Evolutionary conservation across 108 stramenopile genomes (phyloP).

Genomic region (Skeletonema menzelii): DNA sequence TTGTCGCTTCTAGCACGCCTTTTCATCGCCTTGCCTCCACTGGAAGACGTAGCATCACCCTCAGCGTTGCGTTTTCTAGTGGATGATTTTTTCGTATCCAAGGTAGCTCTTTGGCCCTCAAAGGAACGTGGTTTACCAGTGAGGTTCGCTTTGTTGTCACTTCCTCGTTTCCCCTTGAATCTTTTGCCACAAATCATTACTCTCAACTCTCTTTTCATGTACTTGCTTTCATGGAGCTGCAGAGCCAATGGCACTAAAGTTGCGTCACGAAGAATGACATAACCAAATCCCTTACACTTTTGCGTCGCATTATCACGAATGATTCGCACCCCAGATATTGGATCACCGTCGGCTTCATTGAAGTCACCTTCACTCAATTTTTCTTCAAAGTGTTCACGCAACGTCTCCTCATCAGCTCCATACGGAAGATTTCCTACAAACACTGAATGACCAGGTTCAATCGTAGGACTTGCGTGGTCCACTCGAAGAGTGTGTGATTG

Average conservation of each 20-base stretch:
- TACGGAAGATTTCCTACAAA: constrained; percentile 85
- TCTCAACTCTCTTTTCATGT: constrained; percentile 68
- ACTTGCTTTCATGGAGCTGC: constrained; percentile 59
- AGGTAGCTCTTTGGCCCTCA: constrained; percentile 26
- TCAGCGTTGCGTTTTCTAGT: constrained; percentile 53
- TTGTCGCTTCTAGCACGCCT: constrained; percentile 59
- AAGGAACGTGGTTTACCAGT: constrained; percentile 11
- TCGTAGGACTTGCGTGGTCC: constrained; percentile 44
- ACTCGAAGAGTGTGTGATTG: constrained; percentile 54
- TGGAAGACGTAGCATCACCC: background rate
- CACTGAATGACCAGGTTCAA: constrained; percentile 64
- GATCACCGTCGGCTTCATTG: constrained; percentile 40
- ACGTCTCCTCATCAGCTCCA: constrained; percentile 63
- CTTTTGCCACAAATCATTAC: constrained; percentile 79
- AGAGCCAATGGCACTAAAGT: constrained; percentile 61
- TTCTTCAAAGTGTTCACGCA: constrained; percentile 63
- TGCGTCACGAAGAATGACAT: constrained; percentile 67
- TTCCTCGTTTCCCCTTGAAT: constrained; percentile 59
- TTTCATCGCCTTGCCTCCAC: constrained; percentile 19
- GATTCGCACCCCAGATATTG: constrained; percentile 71
- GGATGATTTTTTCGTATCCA: constrained; percentile 44
- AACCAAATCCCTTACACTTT: constrained; percentile 85
- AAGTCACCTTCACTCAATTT: constrained; percentile 27
- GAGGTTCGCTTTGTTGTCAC: background rate
- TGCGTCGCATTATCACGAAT: constrained; percentile 78